A percentile compares a stretch with the other conserved stretches of the same genome.
phyloP scores from a whole-genome alignment of 371 early-diverging fungal genomes.

The Choanephora cucurbitarum region DNA sequence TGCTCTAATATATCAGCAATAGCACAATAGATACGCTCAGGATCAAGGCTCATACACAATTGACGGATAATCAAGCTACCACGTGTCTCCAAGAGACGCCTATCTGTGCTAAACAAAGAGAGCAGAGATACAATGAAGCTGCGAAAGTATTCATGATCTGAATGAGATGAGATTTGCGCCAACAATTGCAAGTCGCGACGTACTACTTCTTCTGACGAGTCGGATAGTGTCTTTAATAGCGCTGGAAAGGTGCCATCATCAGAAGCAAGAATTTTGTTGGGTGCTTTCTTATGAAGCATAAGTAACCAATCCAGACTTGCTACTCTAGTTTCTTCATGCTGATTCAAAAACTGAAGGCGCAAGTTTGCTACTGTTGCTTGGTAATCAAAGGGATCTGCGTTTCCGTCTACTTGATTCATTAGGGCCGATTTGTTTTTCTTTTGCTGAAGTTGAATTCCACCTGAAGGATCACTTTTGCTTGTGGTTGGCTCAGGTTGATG shows the following conservation, averaged over 20 bases:
- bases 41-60: constrained; percentile 80
- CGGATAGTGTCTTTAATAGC: constrained; percentile 83
- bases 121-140: constrained; percentile 81
- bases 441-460: constrained; percentile 7
- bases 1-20: constrained; percentile 82
- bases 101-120: constrained; percentile 83
- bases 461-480: constrained; percentile 32
- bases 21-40: constrained; percentile 83
- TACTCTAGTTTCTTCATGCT: constrained; percentile 85
- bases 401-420: background rate
- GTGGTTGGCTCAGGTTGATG: constrained; percentile 24
- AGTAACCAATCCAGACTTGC: constrained; percentile 90
- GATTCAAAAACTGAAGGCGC: constrained; percentile 76
- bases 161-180: constrained; percentile 86
- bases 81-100: constrained; percentile 80
- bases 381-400: constrained; percentile 73
- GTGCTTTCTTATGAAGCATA: constrained; percentile 89
- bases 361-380: constrained; percentile 74
- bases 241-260: constrained; percentile 83
- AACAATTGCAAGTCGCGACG: constrained; percentile 86
- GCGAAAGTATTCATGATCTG: constrained; percentile 77
- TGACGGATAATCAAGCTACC: constrained; percentile 89
- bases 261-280: constrained; percentile 70
- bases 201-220: constrained; percentile 89
- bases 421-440: constrained; percentile 4